These are phyloP conservation scores for Fusarium metavorans DNA, from an alignment of 2,329 filamentous ascomycete species.

Conservation along the genomic window DNA sequence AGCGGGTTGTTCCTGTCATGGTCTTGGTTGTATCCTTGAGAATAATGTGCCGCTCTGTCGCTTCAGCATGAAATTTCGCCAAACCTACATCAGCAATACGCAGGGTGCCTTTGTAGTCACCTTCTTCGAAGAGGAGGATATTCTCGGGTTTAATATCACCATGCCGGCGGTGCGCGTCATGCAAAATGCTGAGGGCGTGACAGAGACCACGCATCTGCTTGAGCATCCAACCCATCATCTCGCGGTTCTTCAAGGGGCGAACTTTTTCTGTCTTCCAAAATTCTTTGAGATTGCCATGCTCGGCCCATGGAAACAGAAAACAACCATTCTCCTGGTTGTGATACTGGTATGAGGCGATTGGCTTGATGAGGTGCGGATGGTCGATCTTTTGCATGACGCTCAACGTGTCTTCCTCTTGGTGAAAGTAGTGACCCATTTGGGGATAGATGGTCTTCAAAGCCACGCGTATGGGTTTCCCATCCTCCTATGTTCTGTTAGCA, in stretches of 20 bases:
- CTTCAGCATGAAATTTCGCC: not conserved
- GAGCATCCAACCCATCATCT: not conserved
- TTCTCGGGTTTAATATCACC: constrained; percentile 12
- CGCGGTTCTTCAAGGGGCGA: fast-evolving
- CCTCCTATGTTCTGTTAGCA: not conserved
- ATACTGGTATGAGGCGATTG: constrained; percentile 1
- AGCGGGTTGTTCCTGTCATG: not conserved
- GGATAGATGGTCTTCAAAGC: not conserved
- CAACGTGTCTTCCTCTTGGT: not conserved
- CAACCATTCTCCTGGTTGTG: not conserved
- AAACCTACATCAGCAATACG: not conserved
- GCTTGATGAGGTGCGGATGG: not conserved
- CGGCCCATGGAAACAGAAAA: constrained; percentile 13
- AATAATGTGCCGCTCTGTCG: not conserved
- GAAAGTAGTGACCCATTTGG: not conserved
- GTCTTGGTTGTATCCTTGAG: not conserved
- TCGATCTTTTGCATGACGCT: not conserved
- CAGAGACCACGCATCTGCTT: constrained; percentile 1
- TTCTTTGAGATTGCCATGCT: not conserved
- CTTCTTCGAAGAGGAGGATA: not conserved
- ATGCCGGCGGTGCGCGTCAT: not conserved
- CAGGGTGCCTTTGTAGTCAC: not conserved
- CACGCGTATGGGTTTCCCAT: not conserved
- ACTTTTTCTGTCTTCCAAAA: not conserved
- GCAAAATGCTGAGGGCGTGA: not conserved